A percentile compares a stretch with the other conserved stretches of the same genome.
These are phyloP conservation scores for Cytospora leucostoma DNA, from an alignment of 2,329 filamentous ascomycete genomes.

Conservation along the genomic window DNA sequence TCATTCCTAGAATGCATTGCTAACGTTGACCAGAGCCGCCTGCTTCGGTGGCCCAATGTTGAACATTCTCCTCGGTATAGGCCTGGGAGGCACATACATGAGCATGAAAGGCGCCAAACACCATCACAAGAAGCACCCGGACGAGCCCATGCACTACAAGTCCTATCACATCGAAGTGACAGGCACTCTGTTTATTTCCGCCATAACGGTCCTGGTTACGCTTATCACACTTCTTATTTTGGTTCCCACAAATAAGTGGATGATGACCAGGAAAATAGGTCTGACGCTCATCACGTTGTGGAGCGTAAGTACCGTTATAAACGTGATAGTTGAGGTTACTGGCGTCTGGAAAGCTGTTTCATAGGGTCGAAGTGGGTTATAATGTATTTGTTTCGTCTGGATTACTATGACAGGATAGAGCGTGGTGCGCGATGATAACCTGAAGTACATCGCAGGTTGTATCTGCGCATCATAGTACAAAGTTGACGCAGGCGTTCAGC, in stretches of 20 bases:
- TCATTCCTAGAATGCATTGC: slow-evolving; percentile 14
- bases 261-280: slow-evolving; percentile 80
- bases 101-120: slow-evolving; percentile 70
- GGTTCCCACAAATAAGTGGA: slow-evolving; percentile 84
- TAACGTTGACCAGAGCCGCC: slow-evolving; percentile 60
- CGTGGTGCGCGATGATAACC: not conserved
- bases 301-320: slow-evolving; percentile 76
- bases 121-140: slow-evolving; percentile 67
- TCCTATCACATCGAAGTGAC: slow-evolving; percentile 84
- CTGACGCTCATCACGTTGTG: slow-evolving; percentile 79
- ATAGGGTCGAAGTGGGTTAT: slow-evolving; percentile 15
- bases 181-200: slow-evolving; percentile 81
- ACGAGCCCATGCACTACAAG: slow-evolving; percentile 64
- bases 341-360: slow-evolving; percentile 51
- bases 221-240: slow-evolving; percentile 75
- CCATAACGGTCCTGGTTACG: slow-evolving; percentile 79
- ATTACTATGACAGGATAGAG: not conserved
- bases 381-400: not conserved
- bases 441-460: slow-evolving; percentile 7
- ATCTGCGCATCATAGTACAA: not conserved
- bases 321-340: slow-evolving; percentile 76
- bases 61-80: slow-evolving; percentile 93
- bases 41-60: slow-evolving; percentile 99
- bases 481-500: not conserved
- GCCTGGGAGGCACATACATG: slow-evolving; percentile 88